phyloP scores from a whole-genome alignment of 106 monocot species.

The Allium fistulosum region DNA sequence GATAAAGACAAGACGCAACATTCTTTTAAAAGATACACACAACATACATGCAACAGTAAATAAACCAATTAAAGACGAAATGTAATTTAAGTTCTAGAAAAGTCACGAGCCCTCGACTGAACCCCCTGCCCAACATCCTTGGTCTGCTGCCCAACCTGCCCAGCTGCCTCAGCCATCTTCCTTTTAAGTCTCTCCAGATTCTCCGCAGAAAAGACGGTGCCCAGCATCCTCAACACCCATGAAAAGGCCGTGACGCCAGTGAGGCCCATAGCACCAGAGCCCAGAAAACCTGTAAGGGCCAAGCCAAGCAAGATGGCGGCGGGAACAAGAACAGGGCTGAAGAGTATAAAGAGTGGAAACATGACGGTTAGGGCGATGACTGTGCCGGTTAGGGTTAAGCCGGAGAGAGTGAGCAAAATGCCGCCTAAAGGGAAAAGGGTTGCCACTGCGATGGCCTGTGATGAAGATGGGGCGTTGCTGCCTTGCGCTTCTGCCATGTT shows the following conservation, averaged over 20 bases:
- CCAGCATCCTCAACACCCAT: slow-evolving; percentile 7
- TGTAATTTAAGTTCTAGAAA: neutral
- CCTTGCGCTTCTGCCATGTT: neutral
- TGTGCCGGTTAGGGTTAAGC: slow-evolving; percentile 27
- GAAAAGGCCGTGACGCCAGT: slow-evolving; percentile 33
- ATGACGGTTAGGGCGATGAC: slow-evolving; percentile 28
- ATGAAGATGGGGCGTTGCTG: slow-evolving; percentile 9
- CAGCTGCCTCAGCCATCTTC: slow-evolving; percentile 22
- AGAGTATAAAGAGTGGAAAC: slow-evolving; percentile 40
- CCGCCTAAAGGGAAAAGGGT: slow-evolving; percentile 55
- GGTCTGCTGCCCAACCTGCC: slow-evolving; percentile 23
- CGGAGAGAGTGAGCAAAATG: slow-evolving; percentile 36
- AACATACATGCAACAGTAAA: too few species aligned
- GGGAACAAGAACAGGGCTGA: slow-evolving; percentile 52
- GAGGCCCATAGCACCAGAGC: slow-evolving; percentile 44
- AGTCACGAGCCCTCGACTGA: slow-evolving; percentile 13
- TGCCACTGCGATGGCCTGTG: slow-evolving; percentile 33
- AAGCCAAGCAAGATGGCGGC: slow-evolving; percentile 25
- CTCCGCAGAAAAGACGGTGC: slow-evolving; percentile 4
- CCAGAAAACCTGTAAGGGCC: slow-evolving; percentile 41
- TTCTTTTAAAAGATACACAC: too few species aligned
- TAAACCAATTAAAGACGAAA: too few species aligned
- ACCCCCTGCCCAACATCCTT: slow-evolving; percentile 25
- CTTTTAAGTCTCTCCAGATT: slow-evolving; percentile 12
- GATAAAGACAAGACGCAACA: too few species aligned